A percentile compares a stretch with the other conserved stretches of the same genome.
Evolutionary conservation across 2,329 filamentous ascomycete genomes (phyloP).

Genomic region (Colletotrichum sp.): DNA sequence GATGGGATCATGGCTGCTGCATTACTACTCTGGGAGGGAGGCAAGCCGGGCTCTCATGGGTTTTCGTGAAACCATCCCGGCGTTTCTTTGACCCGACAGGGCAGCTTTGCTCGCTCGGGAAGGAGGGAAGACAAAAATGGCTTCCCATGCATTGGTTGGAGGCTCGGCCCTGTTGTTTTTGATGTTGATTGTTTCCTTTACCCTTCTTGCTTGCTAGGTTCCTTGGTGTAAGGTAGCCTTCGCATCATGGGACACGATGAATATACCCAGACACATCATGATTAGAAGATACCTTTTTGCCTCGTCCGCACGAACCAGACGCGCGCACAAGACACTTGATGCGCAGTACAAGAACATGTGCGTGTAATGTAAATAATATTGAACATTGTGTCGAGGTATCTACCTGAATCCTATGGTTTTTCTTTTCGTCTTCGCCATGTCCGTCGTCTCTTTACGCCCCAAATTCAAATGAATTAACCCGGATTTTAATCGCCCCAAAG

Average conservation of each 20-base stretch:
- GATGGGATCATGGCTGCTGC: slow-evolving; percentile 8
- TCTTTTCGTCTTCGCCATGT: background rate
- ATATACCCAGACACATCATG: slow-evolving; percentile 21
- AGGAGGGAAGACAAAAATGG: background rate
- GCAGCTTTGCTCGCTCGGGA: background rate
- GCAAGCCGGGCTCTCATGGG: background rate
- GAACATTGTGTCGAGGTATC: slow-evolving; percentile 3
- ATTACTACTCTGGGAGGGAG: background rate
- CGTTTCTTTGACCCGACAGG: slow-evolving; percentile 5
- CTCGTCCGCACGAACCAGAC: background rate
- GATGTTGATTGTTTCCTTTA: background rate
- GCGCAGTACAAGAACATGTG: background rate
- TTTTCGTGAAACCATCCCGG: background rate
- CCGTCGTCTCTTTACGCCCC: slow-evolving; percentile 13
- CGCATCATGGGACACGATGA: slow-evolving; percentile 12
- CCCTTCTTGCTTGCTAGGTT: background rate
- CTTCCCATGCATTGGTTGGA: background rate
- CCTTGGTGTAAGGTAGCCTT: background rate
- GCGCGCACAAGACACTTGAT: background rate
- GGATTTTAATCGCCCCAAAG: background rate
- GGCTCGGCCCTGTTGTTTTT: background rate
- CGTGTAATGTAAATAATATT: slow-evolving; percentile 5
- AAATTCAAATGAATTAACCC: background rate
- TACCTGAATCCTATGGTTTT: background rate
- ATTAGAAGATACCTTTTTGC: background rate